These are phyloP conservation scores for Poteriospumella lacustris DNA, from an alignment of 108 stramenopile species.

Conservation along the genomic window DNA sequence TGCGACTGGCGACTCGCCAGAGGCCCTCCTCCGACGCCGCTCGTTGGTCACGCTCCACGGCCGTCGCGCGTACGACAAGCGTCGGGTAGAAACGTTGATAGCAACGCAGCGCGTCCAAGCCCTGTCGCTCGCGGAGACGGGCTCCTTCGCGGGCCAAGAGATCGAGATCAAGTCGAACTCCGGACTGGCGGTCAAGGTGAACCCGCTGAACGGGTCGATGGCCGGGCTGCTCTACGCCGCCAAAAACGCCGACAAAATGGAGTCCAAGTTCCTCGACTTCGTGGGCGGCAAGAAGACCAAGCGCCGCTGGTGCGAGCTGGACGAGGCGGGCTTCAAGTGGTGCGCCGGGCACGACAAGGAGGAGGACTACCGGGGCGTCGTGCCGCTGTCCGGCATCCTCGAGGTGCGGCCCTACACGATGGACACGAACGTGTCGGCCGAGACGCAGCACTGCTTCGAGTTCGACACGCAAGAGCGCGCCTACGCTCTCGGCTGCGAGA, in stretches of 20 bases:
- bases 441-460: neutral
- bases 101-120: no score
- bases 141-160: no score
- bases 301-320: neutral
- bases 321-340: neutral
- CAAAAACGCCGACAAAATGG: slow-evolving; percentile 19
- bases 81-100: no score
- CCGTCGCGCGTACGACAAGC: no score
- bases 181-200: no score
- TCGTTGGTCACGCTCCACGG: neutral
- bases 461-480: slow-evolving; percentile 4
- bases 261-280: neutral
- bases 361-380: neutral
- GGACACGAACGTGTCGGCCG: neutral
- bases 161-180: no score
- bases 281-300: slow-evolving; percentile 23
- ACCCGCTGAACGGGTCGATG: slow-evolving; percentile 1
- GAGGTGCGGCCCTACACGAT: neutral
- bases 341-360: slow-evolving; percentile 18
- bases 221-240: neutral
- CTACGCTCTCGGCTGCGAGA: neutral
- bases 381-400: neutral
- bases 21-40: neutral
- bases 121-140: no score
- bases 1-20: neutral